These are phyloP conservation scores for Arabidopsis hybrid DNA, from an alignment of 441 rosid genomes.

Conservation along the genomic window DNA sequence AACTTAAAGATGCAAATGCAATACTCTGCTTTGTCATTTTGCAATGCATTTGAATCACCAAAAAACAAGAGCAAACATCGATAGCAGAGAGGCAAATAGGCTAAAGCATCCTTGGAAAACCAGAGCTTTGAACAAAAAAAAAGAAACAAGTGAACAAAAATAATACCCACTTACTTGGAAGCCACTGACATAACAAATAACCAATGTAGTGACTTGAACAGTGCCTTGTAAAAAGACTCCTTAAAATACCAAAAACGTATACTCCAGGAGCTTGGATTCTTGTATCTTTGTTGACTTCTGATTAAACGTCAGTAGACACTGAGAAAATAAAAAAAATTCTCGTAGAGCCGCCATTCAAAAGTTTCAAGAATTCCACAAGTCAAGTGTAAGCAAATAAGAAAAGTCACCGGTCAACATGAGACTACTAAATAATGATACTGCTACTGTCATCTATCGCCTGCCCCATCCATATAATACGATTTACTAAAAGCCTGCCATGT, in stretches of 20 bases:
- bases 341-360: neutral
- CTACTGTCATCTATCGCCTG: neutral
- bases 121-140: neutral
- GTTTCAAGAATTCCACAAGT: slow-evolving; percentile 21
- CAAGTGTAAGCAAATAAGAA: slow-evolving; percentile 24
- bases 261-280: neutral
- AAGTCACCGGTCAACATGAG: slow-evolving; percentile 41
- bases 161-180: neutral
- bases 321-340: too few relatives aligned
- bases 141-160: neutral
- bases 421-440: slow-evolving; percentile 1
- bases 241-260: neutral
- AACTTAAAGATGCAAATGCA: slow-evolving; percentile 13
- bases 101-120: neutral
- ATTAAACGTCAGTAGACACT: too few relatives aligned
- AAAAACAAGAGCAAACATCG: neutral
- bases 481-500: slow-evolving; percentile 5
- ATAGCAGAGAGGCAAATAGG: neutral
- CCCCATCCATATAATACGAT: slow-evolving; percentile 1
- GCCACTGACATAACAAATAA: neutral
- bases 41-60: neutral
- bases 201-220: slow-evolving; percentile 8
- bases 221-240: neutral
- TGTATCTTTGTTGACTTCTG: too few relatives aligned
- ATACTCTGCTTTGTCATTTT: neutral